These are phyloP conservation scores for Aureobasidium sp. DNA, from an alignment of 2,329 filamentous ascomycete species.

Conservation along the genomic window DNA sequence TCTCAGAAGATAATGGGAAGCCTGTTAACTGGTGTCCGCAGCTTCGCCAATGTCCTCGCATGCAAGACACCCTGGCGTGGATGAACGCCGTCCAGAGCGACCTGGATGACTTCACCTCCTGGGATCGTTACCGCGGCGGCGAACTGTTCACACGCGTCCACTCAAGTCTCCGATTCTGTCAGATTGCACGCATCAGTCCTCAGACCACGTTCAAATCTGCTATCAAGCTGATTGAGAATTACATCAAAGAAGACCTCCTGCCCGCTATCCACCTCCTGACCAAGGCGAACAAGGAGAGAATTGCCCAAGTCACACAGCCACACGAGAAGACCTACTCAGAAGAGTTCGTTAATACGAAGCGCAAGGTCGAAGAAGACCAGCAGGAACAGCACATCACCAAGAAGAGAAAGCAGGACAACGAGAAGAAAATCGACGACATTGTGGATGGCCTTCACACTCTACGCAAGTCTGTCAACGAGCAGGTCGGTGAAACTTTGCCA, in stretches of 20 bases:
- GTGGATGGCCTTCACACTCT: not conserved
- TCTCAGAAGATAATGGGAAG: too few relatives aligned
- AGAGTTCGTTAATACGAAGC: not conserved
- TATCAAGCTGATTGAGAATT: too few relatives aligned
- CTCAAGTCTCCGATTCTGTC: not conserved
- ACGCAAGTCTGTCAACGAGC: not conserved
- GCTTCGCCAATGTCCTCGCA: not conserved
- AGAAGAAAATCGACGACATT: not conserved
- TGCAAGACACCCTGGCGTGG: not conserved
- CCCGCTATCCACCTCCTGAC: not conserved
- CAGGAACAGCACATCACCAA: not conserved
- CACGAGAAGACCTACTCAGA: too few relatives aligned
- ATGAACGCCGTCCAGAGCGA: not conserved
- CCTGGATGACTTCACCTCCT: not conserved
- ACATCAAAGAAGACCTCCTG: not conserved
- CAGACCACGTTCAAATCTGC: too few relatives aligned
- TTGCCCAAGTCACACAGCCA: too few relatives aligned
- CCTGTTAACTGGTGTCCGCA: not conserved
- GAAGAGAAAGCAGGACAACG: not conserved
- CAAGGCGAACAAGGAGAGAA: too few relatives aligned
- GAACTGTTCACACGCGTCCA: not conserved
- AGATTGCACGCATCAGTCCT: not conserved
- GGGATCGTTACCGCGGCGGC: not conserved
- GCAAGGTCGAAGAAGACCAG: not conserved
- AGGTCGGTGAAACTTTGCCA: not conserved